phyloP scores from a whole-genome alignment of 1,284 basidiomycete species.

The Lignosus rhinocerotis region DNA sequence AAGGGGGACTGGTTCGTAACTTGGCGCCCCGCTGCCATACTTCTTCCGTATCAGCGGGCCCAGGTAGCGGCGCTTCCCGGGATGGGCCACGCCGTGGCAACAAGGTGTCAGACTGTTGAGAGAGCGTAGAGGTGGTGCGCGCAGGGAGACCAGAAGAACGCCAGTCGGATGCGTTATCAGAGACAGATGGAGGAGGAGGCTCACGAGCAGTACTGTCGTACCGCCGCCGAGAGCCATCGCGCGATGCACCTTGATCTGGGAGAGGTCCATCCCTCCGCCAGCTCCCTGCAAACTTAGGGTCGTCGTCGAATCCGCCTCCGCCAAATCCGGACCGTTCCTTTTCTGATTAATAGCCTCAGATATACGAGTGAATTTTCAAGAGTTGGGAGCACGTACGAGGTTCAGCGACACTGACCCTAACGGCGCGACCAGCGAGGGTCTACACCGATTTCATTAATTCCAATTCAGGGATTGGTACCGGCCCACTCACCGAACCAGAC shows the following conservation, averaged over 20 bases:
- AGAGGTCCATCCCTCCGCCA: slow-evolving; percentile 92
- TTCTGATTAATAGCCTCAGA: slow-evolving; percentile 42
- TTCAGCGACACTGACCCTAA: slow-evolving; percentile 95
- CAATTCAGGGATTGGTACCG: slow-evolving; percentile 4
- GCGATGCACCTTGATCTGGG: slow-evolving; percentile 55
- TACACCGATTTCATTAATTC: slow-evolving; percentile 31
- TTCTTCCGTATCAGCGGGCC: slow-evolving; percentile 76
- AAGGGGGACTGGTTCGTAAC: slow-evolving; percentile 57
- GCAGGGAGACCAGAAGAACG: slow-evolving; percentile 58
- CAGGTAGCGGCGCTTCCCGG: slow-evolving; percentile 41
- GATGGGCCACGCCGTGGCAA: slow-evolving; percentile 53
- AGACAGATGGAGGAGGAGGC: slow-evolving; percentile 48
- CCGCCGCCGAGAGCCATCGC: slow-evolving; percentile 63
- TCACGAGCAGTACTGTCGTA: slow-evolving; percentile 51
- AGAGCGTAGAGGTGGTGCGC: slow-evolving; percentile 31
- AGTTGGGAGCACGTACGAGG: slow-evolving; percentile 64
- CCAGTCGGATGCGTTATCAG: slow-evolving; percentile 71
- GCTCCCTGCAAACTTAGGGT: slow-evolving; percentile 71
- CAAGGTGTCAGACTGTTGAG: slow-evolving; percentile 47
- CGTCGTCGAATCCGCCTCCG: slow-evolving; percentile 52
- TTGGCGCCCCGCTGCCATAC: slow-evolving; percentile 71
- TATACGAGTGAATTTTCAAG: slow-evolving; percentile 1
- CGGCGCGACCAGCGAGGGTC: slow-evolving; percentile 76
- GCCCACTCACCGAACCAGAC: slow-evolving; percentile 56
- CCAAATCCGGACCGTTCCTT: slow-evolving; percentile 70